Base-by-base conservation (phyloP, 805 yeast genomes). In the Zygosaccharomyces rouxii region DNA sequence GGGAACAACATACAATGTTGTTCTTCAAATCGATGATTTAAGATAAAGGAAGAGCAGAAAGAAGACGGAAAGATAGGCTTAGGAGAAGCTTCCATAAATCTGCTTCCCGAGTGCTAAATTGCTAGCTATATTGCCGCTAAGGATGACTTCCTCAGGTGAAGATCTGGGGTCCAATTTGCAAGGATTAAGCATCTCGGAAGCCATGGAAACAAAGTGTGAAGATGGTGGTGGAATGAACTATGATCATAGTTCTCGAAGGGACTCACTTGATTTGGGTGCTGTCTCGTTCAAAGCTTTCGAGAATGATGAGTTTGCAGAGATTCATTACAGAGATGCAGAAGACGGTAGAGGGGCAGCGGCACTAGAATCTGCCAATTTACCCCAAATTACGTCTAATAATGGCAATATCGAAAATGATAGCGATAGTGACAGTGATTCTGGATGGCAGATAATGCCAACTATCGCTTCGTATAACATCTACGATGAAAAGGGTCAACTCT, bases 361-460 rank as follows among this genome's bases (percentile, higher is more conserved):
- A 29, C 29, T 41, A 4, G 44, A 33, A 33, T 33, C 11, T 33
- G 6, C 7, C 16, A 14, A 16, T 7, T 16, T 33, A 18, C 37
- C 37, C 10, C n/a, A 14, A 33, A 33, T 16, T 33, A 33, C 16
- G 9, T 5, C 37, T 4, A 7, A 3, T 33, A 7, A 16, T 33
- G 9, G 11, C 11, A 16, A 33, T 5, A 14, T 11, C n/a, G 31
- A 29, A 9, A 10, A 7, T 9, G 21, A 33, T 16, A 33, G 19
- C 10, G 37, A 33, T 22, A 42, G 26, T n/a, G 54, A 48, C 19
- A 64, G 63, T 7, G 76, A 71, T 14, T 77, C 73, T 11, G 83
- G 76, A 25, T 94, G 99, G 99, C 83, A 85, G 60, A 80, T 86
- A 14, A 89, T 94, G 88, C 84, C 86, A 38, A 82, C 92, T 0